These are phyloP conservation scores for Neophaeococcomyces aloes DNA, from an alignment of 2,329 filamentous ascomycete species.

Conservation along the genomic window DNA sequence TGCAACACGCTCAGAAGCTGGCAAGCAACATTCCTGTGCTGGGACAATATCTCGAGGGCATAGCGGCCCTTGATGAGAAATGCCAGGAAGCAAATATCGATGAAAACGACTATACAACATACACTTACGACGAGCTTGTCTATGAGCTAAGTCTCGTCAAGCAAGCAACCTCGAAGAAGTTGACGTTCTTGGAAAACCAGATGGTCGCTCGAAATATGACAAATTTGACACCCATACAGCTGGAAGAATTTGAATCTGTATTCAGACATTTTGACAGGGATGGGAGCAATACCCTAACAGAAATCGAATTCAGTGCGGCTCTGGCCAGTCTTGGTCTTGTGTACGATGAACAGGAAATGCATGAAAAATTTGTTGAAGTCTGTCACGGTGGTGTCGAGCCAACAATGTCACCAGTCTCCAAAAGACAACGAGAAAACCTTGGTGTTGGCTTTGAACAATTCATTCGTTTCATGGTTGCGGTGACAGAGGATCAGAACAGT, in stretches of 20 bases:
- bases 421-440: slow-evolving; percentile 22
- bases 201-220: slow-evolving; percentile 98
- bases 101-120: slow-evolving; percentile 99
- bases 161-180: slow-evolving; percentile 87
- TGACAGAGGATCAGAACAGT: slow-evolving; percentile 97
- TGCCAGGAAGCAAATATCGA: slow-evolving; percentile 96
- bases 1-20: slow-evolving; percentile 74
- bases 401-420: slow-evolving; percentile 30
- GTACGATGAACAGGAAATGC: slow-evolving; percentile 97
- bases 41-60: slow-evolving; percentile 82
- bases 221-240: slow-evolving; percentile 91
- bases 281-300: slow-evolving; percentile 75
- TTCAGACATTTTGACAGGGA: slow-evolving; percentile 97
- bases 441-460: slow-evolving; percentile 97
- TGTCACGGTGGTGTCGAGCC: slow-evolving; percentile 35
- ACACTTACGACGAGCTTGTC: slow-evolving; percentile 89
- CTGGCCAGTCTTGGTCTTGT: slow-evolving; percentile 90
- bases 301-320: slow-evolving; percentile 91
- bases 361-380: slow-evolving; percentile 84
- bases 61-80: slow-evolving; percentile 73
- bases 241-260: slow-evolving; percentile 97
- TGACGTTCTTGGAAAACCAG: slow-evolving; percentile 94
- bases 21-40: slow-evolving; percentile 77
- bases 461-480: slow-evolving; percentile 98
- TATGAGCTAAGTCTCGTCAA: slow-evolving; percentile 91